Evolutionary conservation across 345 rosid species (phyloP).

Genomic region (Mangifera indica): DNA sequence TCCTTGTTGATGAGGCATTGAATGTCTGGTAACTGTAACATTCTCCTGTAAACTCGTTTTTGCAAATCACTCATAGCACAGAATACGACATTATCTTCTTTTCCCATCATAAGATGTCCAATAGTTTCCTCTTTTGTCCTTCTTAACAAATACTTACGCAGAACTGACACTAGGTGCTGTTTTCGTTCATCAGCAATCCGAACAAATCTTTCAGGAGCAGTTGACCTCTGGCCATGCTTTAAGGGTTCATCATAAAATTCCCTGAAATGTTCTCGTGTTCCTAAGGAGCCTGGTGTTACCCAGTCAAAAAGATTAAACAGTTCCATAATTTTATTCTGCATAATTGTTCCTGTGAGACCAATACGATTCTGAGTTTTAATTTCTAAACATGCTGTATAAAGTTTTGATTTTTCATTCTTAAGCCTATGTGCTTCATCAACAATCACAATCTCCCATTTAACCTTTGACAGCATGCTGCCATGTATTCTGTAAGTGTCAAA

Average conservation of each 20-base stretch:
- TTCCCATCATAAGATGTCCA: slow-evolving; percentile 96
- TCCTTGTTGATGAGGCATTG: slow-evolving; percentile 93
- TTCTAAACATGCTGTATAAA: slow-evolving; percentile 65
- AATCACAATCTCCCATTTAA: slow-evolving; percentile 81
- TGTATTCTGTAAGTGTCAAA: slow-evolving; percentile 82
- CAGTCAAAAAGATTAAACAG: slow-evolving; percentile 85
- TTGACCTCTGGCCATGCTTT: slow-evolving; percentile 82
- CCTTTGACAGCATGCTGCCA: slow-evolving; percentile 59
- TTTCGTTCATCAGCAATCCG: slow-evolving; percentile 76
- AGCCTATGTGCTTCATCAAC: slow-evolving; percentile 94
- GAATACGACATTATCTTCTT: slow-evolving; percentile 93
- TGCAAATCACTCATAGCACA: slow-evolving; percentile 93
- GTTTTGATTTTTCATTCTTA: slow-evolving; percentile 90
- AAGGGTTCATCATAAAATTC: slow-evolving; percentile 87
- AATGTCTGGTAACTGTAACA: slow-evolving; percentile 77
- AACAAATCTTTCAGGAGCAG: slow-evolving; percentile 78
- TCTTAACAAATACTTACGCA: slow-evolving; percentile 76
- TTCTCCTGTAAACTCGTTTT: slow-evolving; percentile 75
- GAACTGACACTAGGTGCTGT: slow-evolving; percentile 66
- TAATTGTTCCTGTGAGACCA: slow-evolving; percentile 88
- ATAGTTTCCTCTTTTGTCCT: slow-evolving; percentile 97
- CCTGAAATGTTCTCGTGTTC: slow-evolving; percentile 86
- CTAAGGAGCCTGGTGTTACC: slow-evolving; percentile 86
- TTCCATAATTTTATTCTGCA: slow-evolving; percentile 95
- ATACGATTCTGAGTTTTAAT: slow-evolving; percentile 61